Percentiles rank a stretch among this genome's conserved stretches.
Evolutionary conservation across 768 basidiomycete species (phyloP).

Genomic region (Mycena amicta): DNA sequence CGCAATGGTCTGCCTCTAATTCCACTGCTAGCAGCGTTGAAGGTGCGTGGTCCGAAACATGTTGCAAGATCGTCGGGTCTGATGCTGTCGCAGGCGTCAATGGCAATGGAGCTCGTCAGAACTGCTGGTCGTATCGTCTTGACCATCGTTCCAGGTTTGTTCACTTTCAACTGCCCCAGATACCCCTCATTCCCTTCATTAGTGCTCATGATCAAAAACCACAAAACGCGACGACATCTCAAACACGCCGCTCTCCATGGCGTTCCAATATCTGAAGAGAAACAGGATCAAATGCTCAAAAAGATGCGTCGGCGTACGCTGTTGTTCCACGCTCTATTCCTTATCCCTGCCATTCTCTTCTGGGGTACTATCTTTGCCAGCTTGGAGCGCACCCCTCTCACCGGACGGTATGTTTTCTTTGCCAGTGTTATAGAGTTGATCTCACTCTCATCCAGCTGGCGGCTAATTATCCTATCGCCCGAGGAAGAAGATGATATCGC

Average conservation of each 20-base stretch:
- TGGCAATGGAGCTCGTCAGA: constrained; percentile 69
- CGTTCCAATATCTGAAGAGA: constrained; percentile 54
- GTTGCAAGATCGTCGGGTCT: background rate
- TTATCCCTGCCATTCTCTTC: constrained; percentile 63
- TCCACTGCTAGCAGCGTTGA: constrained; percentile 63
- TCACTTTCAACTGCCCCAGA: background rate
- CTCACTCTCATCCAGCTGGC: constrained; percentile 56
- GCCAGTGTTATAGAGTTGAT: background rate
- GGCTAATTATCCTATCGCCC: constrained; percentile 86
- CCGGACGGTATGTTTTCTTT: constrained; percentile 66
- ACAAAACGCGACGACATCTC: constrained; percentile 52
- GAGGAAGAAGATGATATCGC: constrained; percentile 92
- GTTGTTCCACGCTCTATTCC: constrained; percentile 55
- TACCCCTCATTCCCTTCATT: background rate
- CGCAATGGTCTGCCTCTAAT: constrained; percentile 44
- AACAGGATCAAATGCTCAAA: constrained; percentile 48
- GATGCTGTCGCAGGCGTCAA: constrained; percentile 56
- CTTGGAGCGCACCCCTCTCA: constrained; percentile 77
- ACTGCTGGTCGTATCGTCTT: constrained; percentile 72
- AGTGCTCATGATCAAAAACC: constrained; percentile 61
- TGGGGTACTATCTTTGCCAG: constrained; percentile 73
- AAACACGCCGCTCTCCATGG: constrained; percentile 54
- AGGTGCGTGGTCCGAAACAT: constrained; percentile 45
- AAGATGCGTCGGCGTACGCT: constrained; percentile 51
- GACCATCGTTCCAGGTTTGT: constrained; percentile 62